These are phyloP conservation scores for Dacryopinax primogenitus DNA, from an alignment of 768 basidiomycete genomes.

Conservation along the genomic window DNA sequence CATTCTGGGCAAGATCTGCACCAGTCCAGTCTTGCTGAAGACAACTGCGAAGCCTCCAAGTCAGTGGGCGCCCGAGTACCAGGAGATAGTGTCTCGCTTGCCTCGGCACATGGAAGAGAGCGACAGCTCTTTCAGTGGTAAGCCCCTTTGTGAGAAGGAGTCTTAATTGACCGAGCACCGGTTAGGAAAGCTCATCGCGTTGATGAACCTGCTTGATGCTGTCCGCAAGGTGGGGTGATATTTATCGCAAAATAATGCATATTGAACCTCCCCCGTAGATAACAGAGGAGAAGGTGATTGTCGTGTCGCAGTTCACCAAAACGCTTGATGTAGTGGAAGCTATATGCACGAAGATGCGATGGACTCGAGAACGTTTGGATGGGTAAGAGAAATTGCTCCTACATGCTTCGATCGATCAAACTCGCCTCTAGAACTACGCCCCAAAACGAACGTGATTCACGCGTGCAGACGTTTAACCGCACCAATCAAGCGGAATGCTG, in stretches of 20 bases:
- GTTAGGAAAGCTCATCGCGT: conserved; percentile 60
- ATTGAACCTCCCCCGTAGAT: conserved; percentile 35
- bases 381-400: conserved; percentile 39
- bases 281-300: conserved; percentile 86
- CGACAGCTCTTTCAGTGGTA: conserved; percentile 73
- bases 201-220: conserved; percentile 48
- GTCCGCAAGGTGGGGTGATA: conserved; percentile 39
- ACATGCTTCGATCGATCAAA: not conserved
- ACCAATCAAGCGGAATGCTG: conserved; percentile 58
- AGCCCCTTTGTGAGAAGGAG: conserved; percentile 14
- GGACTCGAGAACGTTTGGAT: conserved; percentile 74
- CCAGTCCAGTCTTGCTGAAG: conserved; percentile 66
- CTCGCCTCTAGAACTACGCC: conserved; percentile 50
- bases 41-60: conserved; percentile 56
- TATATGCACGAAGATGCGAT: conserved; percentile 61
- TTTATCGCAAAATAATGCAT: conserved; percentile 12
- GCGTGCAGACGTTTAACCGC: conserved; percentile 81
- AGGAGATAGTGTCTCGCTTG: conserved; percentile 16
- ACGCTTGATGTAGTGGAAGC: conserved; percentile 86
- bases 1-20: conserved; percentile 78
- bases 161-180: conserved; percentile 11
- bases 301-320: conserved; percentile 94
- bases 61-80: conserved; percentile 40
- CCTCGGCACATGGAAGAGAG: conserved; percentile 19
- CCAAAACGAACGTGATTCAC: conserved; percentile 63